Evolutionary conservation across 1,139 yeast genomes (phyloP).

Genomic region (Kodamaea fungicola): DNA sequence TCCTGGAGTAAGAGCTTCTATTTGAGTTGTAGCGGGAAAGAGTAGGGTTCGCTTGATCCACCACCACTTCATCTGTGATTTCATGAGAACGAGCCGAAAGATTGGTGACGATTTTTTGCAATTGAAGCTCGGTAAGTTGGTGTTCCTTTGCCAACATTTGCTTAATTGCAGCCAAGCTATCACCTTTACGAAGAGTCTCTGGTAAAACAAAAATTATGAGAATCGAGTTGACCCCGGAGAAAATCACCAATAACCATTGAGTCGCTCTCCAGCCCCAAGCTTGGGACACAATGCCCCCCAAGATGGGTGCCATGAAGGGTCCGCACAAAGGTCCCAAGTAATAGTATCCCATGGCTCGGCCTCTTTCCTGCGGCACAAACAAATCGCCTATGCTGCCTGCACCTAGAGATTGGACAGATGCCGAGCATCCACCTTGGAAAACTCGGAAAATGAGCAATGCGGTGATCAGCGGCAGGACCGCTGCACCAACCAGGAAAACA

Average conservation of each 20-base stretch:
- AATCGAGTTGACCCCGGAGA: conserved; percentile 54
- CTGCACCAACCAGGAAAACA: conserved; percentile 70
- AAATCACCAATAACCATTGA: conserved; percentile 76
- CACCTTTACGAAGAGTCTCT: conserved; percentile 66
- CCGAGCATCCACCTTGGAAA: conserved; percentile 76
- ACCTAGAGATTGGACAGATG: conserved; percentile 85
- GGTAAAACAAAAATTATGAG: conserved; percentile 60
- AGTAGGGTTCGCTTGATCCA: conserved; percentile 40
- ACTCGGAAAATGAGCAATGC: conserved; percentile 67
- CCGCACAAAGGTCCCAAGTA: conserved; percentile 82
- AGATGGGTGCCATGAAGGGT: conserved; percentile 74
- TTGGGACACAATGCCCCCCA: conserved; percentile 73
- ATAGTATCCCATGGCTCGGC: conserved; percentile 75
- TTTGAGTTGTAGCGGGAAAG: conserved; percentile 36
- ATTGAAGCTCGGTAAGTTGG: conserved; percentile 12
- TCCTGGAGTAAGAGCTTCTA: conserved; percentile 30
- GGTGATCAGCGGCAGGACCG: conserved; percentile 59
- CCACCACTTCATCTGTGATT: conserved; percentile 24
- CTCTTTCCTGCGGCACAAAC: conserved; percentile 65
- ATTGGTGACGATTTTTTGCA: conserved; percentile 19
- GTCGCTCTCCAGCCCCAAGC: conserved; percentile 89
- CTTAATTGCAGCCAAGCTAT: conserved; percentile 46
- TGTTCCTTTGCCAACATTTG: conserved; percentile 23
- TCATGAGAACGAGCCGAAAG: conserved; percentile 10
- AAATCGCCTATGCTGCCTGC: conserved; percentile 86